Evolutionary conservation across 1,284 basidiomycete genomes (phyloP).

Genomic region (Paramarasmius palmivorus): DNA sequence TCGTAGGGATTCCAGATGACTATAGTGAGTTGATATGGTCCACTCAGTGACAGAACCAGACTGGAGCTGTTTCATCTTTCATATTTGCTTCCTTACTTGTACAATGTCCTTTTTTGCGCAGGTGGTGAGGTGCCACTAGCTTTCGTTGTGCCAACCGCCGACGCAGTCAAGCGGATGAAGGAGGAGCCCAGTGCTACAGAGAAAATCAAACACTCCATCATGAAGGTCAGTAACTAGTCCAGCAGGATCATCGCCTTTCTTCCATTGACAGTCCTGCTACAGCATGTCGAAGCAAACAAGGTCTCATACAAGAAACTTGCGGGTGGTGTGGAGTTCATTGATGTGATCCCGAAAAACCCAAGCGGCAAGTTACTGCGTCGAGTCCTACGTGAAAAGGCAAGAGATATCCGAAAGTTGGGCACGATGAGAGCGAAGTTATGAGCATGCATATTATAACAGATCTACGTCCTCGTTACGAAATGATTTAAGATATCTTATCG

Average conservation of each 20-base stretch:
- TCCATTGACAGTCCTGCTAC: constrained; percentile 1
- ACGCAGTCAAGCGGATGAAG: constrained; percentile 38
- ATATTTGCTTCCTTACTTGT: too few relatives aligned
- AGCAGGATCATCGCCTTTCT: too few relatives aligned
- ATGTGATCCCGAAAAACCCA: constrained; percentile 58
- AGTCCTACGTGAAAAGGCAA: constrained; percentile 54
- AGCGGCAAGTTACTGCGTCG: constrained; percentile 59
- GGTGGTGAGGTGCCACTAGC: constrained; percentile 70
- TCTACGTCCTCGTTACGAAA: too few relatives aligned
- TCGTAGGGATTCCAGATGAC: constrained; percentile 77
- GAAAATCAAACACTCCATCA: constrained; percentile 43
- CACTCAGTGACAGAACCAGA: too few relatives aligned
- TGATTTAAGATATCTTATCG: too few relatives aligned
- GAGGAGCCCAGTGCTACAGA: constrained; percentile 30
- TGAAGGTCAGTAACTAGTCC: too few relatives aligned
- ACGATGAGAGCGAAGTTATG: constrained; percentile 21
- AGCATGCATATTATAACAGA: background rate
- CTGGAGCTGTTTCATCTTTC: too few relatives aligned
- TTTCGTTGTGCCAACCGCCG: constrained; percentile 53
- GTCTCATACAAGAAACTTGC: constrained; percentile 59
- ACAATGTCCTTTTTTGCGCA: constrained; percentile 13
- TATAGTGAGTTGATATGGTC: constrained; percentile 36
- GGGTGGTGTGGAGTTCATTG: constrained; percentile 55
- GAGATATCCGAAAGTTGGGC: constrained; percentile 22
- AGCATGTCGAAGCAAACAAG: constrained; percentile 70